Conservation (phyloP, 345 rosid genomes). For the Ceriops tagal region DNA sequence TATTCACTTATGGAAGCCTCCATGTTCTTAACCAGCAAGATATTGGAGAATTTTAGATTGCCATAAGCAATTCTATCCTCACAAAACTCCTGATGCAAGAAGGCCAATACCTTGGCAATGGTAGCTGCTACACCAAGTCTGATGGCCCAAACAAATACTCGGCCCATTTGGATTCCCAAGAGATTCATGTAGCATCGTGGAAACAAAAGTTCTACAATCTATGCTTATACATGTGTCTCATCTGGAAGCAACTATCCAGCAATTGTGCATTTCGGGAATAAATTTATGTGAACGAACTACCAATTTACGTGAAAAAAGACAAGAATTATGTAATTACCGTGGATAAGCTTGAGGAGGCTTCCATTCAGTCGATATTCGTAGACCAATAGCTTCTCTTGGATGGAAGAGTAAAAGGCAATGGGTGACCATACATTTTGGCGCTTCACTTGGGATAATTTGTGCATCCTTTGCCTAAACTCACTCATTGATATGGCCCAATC, state of each 20-base stretch:
- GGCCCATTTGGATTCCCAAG: constrained; percentile 36
- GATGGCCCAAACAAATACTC: constrained; percentile 43
- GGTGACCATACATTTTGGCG: constrained; percentile 50
- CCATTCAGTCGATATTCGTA: constrained; percentile 50
- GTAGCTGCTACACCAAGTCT: constrained; percentile 42
- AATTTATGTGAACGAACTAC: neutral
- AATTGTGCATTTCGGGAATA: too few species aligned
- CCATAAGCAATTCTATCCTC: constrained; percentile 43
- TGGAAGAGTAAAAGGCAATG: constrained; percentile 48
- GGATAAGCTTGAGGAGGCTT: constrained; percentile 50
- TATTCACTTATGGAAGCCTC: constrained; percentile 61
- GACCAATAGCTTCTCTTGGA: constrained; percentile 53
- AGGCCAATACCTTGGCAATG: constrained; percentile 39
- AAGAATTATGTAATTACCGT: constrained; percentile 31
- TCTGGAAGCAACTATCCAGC: neutral
- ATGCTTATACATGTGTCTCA: too few species aligned
- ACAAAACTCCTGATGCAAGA: constrained; percentile 44
- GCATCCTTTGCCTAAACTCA: constrained; percentile 52
- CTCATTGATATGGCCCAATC: constrained; percentile 43
- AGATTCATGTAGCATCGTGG: neutral
- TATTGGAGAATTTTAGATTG: constrained; percentile 57
- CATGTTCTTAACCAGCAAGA: constrained; percentile 43
- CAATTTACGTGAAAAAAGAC: neutral
- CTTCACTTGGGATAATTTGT: constrained; percentile 36
- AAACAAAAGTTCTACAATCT: neutral